Base-by-base conservation (phyloP, 805 yeast species). In the Phaffomyces thermotolerans region DNA sequence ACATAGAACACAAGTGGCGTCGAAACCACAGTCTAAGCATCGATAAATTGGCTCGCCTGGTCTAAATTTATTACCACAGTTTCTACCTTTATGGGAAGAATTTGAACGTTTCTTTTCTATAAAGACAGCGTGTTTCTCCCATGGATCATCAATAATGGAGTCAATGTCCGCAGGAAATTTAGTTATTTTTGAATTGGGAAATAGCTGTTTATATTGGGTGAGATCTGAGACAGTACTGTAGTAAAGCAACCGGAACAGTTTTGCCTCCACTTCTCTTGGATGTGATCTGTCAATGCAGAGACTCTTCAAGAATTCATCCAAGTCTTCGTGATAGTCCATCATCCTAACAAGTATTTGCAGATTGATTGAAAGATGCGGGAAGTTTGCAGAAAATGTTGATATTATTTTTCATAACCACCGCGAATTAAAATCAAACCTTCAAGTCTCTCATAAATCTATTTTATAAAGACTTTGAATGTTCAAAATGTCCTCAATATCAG, bases 1-100 rank as follows among this genome's bases (percentile, higher is more conserved):
- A 62, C 95, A 85, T 24, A 85, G 58, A 30, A 86, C 89, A 67
- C 95, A 85, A 0, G 90, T 81, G 8, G 78, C 79, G 61, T 85
- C 95, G 47, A 73, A 75, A 0, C 85, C 87, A 67, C 95, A 85
- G 45, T 84, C 86, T 30, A 68, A 68, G 56, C 95, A 85, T 43
- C 87, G 67, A 57, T 81, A 85, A 18, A 83, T 81, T 1, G 82
- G 78, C 47, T 81, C 85, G 22, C 83, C 83, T 4, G 60, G 54
- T 34, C 69, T 71, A 51, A 85, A 79, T 31, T 76, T 69, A 43
- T 79, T 68, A 4, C 89, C 83, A 66, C 95, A 85, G 17, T 79
- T 78, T 52, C 81, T 73, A n/a, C 79, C 81, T 3, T 63, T 57
- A 43, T 84, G 86, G 0, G 51, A 34, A 24, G 36, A 44, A 10